Base-by-base conservation (phyloP, 139 green algal species). In the Marvania coccoides region DNA sequence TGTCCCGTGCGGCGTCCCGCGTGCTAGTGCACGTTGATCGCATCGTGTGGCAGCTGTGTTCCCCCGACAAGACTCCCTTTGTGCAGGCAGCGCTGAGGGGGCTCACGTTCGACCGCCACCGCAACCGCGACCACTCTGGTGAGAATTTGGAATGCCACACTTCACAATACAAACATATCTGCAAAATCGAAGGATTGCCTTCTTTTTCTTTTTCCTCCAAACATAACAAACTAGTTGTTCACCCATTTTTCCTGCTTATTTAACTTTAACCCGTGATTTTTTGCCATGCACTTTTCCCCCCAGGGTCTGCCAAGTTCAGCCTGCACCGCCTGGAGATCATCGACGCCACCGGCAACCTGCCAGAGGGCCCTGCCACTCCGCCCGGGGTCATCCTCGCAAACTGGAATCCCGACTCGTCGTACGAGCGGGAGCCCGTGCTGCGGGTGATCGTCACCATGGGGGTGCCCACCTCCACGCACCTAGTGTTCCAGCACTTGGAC, bases 401-500 rank as follows among this genome's bases (percentile, higher is more conserved):
- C 5, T 91, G 85, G 83, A 85, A 89, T 39, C 83, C 85, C 0
- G 78, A 86, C 46, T 64, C 61, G 35, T 73, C 58, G 9, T 87
- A 71, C 72, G 71, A 71, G 45, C 47, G 57, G 6, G 74, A 83
- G 42, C 56, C 67, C 23, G 48, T 77, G 64, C 29, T 85, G 34
- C 60, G 77, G 13, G 26, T 73, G 15, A 34, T 71, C 13, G 56
- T 61, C 2, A 80, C 83, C 15, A 60, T 81, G 47, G 59, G 81
- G 30, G 58, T 85, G 34, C 69, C 77, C 7, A 79, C 84, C 29
- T 70, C 80, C 33, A 64, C 42, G 9, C 64, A 73, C 46, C 58
- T 48, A 19, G 63, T 88, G 35, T 91, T 86, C 55, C 80, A 87
- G 61, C 72, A 84, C 60, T 61, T 91, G 37, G 85, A 90, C 53